These are phyloP conservation scores for Fusarium piperis DNA, from an alignment of 2,329 filamentous ascomycete genomes.

Conservation along the genomic window DNA sequence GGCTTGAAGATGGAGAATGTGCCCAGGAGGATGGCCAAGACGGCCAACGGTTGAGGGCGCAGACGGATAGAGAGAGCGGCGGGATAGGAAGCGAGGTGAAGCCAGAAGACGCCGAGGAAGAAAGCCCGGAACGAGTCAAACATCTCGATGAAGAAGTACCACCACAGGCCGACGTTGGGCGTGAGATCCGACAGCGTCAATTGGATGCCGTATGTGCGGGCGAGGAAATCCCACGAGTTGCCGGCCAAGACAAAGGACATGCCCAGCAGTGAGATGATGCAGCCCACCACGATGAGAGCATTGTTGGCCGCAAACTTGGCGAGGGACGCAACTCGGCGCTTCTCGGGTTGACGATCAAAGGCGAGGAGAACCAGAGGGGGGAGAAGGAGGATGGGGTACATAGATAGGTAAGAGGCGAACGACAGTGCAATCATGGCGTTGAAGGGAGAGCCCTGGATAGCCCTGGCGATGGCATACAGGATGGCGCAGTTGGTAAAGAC, in stretches of 20 bases:
- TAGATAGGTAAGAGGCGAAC: slow-evolving; percentile 88
- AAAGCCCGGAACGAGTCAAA: slow-evolving; percentile 98
- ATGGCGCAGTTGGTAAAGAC: slow-evolving; percentile 91
- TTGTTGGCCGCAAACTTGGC: slow-evolving; percentile 65
- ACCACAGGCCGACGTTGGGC: slow-evolving; percentile 96
- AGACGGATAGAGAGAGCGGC: slow-evolving; percentile 85
- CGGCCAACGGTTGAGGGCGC: slow-evolving; percentile 85
- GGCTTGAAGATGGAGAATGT: slow-evolving; percentile 97
- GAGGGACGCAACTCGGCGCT: slow-evolving; percentile 48
- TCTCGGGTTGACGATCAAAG: slow-evolving; percentile 69
- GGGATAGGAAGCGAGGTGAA: slow-evolving; percentile 91
- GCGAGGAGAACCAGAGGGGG: slow-evolving; percentile 83
- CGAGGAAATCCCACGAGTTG: slow-evolving; percentile 86
- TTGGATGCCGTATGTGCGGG: slow-evolving; percentile 92
- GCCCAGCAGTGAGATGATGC: slow-evolving; percentile 70
- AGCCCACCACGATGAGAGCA: slow-evolving; percentile 61
- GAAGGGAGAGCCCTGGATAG: slow-evolving; percentile 76
- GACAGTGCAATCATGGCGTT: slow-evolving; percentile 86
- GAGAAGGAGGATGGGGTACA: slow-evolving; percentile 89
- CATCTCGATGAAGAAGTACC: slow-evolving; percentile 99
- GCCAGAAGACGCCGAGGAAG: slow-evolving; percentile 97
- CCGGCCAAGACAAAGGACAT: slow-evolving; percentile 79
- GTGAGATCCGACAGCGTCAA: slow-evolving; percentile 91
- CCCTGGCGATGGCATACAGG: slow-evolving; percentile 83
- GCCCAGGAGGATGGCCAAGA: slow-evolving; percentile 84